Base-by-base conservation (phyloP, 164 flowering plant genomes). In the Vitis riparia region DNA sequence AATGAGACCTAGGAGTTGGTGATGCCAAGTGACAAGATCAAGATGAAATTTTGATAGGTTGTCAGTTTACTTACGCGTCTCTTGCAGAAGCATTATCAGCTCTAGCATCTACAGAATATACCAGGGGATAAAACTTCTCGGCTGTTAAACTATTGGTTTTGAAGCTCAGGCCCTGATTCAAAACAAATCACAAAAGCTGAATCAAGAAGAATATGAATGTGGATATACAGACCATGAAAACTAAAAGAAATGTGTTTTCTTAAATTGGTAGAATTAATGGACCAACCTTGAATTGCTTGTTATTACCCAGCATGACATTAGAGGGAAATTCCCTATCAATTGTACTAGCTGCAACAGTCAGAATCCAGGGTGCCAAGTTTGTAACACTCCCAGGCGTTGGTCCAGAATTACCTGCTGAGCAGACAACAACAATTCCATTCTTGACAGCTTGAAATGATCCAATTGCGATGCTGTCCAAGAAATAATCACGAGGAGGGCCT, bases 291-390 rank as follows among this genome's bases (percentile, higher is more conserved):
- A 32, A 32, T 32, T 51, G 53, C 44, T 32, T 32, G 44, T 32
- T 32, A 32, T 32, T 32, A 32, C 44, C 44, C 44, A 32, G 7
- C 44, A 32, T 32, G 44, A 32, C 44, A 32, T 32, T 3, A 6
- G 44, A 32, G 44, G 44, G 44, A 6, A 32, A 32, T 32, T 32
- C 44, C 44, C 44, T 32, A 32, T 32, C 44, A 32, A 32, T 32
- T 32, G 44, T 32, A 32, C 44, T 32, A 6, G 44, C 44, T 32
- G 44, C 44, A 32, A 32, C 44, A 32, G 44, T 32, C 2, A 77
- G 8, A 3, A 77, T 70, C 80, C 80, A 77, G n/a, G 80, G 80
- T 9, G 80, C 77, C 19, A 62, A 56, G 29, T 77, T 73, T 11
- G 47, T 9, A 5, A 73, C 77, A 1, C 63, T 6, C 11, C 23